Base-by-base conservation (phyloP, 176 grass and related monocot genomes). In the Phragmites australis region DNA sequence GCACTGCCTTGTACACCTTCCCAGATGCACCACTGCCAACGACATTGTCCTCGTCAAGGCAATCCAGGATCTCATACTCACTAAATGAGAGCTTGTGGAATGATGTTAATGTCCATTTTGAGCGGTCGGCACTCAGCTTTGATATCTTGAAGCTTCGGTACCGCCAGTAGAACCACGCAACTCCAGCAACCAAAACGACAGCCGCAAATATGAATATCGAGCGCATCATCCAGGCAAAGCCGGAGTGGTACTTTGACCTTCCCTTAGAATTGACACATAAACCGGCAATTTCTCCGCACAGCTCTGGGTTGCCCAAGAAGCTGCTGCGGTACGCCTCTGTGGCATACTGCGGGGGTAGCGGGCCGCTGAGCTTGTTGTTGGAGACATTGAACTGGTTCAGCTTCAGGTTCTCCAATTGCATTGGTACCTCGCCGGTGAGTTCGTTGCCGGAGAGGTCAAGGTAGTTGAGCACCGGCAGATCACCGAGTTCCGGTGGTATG, bases 81-180 rank as follows among this genome's bases (percentile, higher is more conserved):
- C 90, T 94, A 65, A 94, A 97, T 0, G 92, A 85, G 9, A 97
- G 76, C 85, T 93, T 94, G 92, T 97, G 92, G 88, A 97, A 97
- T 0, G 95, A 97, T 29, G 88, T 97, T 77, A 94, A 3, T 3
- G 65, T 87, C 95, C 95, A 97, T 79, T 97, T 97, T 0, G 89
- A 97, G 6, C 83, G 87, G 26, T 94, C 89, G 0, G 60, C 72
- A 2, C 72, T 66, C 43, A 72, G 74, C 50, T 90, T 90, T 4
- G 70, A 65, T 6, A 64, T 90, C 37, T 65, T 88, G 88, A 90
- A 92, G 11, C 63, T 87, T 63, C 68, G 58, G 76, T 85, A 93
- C 74, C 74, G 76, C 85, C 89, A 84, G 67, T 73, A 93, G 81
- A 94, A 97, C 90, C 95, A 97, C 0, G 65, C 63, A 0, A 93